A percentile compares a stretch with the other conserved stretches of the same genome.
phyloP scores from a whole-genome alignment of 345 rosid species.

The Pelargonium nanum region DNA sequence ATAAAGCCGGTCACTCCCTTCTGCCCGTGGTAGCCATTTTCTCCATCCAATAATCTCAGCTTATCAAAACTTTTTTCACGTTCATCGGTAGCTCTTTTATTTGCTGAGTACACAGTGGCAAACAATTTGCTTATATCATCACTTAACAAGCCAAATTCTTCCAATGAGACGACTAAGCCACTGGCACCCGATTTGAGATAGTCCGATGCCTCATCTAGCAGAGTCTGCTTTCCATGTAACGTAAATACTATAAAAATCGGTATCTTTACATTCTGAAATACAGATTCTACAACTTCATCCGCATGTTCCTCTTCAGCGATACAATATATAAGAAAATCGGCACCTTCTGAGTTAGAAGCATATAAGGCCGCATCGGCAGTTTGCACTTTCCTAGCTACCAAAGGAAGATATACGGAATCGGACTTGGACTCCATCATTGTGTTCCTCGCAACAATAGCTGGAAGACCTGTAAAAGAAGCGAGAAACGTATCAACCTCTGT shows the following conservation, averaged over 20 bases:
- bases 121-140: constrained; percentile 42
- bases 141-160: constrained; percentile 47
- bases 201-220: constrained; percentile 25
- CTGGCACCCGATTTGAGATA: constrained; percentile 47
- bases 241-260: constrained; percentile 38
- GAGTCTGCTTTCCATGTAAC: constrained; percentile 18
- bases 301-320: constrained; percentile 23
- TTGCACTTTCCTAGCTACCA: constrained; percentile 73
- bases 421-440: constrained; percentile 62
- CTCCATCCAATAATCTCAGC: constrained; percentile 13
- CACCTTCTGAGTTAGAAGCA: constrained; percentile 88
- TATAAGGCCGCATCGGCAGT: constrained; percentile 44
- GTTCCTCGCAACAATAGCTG: constrained; percentile 82
- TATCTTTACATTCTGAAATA: constrained; percentile 49
- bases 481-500: not conserved
- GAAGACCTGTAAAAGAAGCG: constrained; percentile 50
- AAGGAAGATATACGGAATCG: constrained; percentile 66
- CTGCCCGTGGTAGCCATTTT: constrained; percentile 19
- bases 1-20: constrained; percentile 42
- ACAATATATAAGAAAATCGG: constrained; percentile 70
- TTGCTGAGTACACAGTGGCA: constrained; percentile 16
- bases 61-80: constrained; percentile 13
- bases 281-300: constrained; percentile 26
- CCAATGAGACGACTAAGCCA: constrained; percentile 69
- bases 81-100: constrained; percentile 19